Conservation (phyloP, 2,329 filamentous ascomycete genomes). For the Paraphoma chrysanthemicola region DNA sequence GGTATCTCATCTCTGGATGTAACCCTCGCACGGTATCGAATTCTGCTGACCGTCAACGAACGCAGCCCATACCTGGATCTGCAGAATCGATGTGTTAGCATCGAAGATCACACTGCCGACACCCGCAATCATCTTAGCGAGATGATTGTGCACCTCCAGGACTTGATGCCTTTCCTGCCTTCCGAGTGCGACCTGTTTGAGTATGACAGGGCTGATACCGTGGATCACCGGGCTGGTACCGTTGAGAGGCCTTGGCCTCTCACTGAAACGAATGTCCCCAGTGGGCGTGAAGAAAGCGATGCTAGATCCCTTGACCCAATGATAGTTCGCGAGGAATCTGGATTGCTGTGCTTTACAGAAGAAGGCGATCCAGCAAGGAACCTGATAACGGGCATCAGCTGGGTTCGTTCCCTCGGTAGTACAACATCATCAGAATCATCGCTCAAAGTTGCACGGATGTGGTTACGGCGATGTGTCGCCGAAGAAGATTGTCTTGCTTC, state of each 20-base stretch:
- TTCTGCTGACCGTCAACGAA: not conserved
- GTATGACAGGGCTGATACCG: not conserved
- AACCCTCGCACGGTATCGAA: not conserved
- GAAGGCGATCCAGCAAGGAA: not conserved
- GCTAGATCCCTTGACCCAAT: not conserved
- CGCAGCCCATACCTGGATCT: not conserved
- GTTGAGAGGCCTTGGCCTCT: too few relatives aligned
- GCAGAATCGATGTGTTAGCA: not conserved
- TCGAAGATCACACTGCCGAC: not conserved
- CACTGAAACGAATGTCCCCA: too few relatives aligned
- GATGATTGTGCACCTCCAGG: not conserved
- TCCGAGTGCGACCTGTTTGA: not conserved
- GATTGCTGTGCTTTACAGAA: not conserved
- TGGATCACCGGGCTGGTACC: too few relatives aligned
- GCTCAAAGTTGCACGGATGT: not conserved
- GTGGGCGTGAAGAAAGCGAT: not conserved
- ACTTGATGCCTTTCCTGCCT: not conserved
- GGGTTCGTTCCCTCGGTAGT: not conserved
- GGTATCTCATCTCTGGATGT: not conserved
- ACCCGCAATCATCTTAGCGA: not conserved
- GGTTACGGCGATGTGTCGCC: not conserved
- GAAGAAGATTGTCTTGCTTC: not conserved
- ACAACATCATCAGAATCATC: not conserved
- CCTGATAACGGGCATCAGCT: not conserved
- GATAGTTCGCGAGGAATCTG: not conserved